These are phyloP conservation scores for Botrytis sinoallii DNA, from an alignment of 2,329 filamentous ascomycete species.

Conservation along the genomic window DNA sequence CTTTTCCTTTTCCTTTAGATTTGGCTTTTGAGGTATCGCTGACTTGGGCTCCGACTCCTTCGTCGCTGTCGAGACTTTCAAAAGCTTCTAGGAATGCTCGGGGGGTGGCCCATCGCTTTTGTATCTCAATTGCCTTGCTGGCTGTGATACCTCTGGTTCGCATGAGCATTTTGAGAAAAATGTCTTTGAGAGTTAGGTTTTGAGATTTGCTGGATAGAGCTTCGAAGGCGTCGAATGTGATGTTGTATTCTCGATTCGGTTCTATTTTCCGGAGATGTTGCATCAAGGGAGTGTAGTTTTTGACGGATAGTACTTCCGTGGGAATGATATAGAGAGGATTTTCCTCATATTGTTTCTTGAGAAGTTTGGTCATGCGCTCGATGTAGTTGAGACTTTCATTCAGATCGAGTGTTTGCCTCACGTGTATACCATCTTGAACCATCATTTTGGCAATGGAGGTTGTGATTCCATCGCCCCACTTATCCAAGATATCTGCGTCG, in stretches of 20 bases:
- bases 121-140: constrained; percentile 76
- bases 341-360: constrained; percentile 62
- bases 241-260: constrained; percentile 42
- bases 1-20: neutral
- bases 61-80: constrained; percentile 30
- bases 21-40: neutral
- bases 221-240: constrained; percentile 70
- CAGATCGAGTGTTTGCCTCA: constrained; percentile 71
- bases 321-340: constrained; percentile 62
- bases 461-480: constrained; percentile 68
- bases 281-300: constrained; percentile 64
- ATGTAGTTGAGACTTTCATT: constrained; percentile 78
- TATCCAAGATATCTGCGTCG: constrained; percentile 50
- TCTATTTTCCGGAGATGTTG: constrained; percentile 55
- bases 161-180: constrained; percentile 85
- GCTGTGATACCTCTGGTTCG: constrained; percentile 71
- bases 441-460: constrained; percentile 75
- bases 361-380: constrained; percentile 64
- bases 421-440: constrained; percentile 74
- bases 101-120: constrained; percentile 74
- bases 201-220: constrained; percentile 73
- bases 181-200: constrained; percentile 67
- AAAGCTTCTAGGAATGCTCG: constrained; percentile 69
- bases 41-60: neutral
- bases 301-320: constrained; percentile 57